Evolutionary conservation across 2,329 filamentous ascomycete genomes (phyloP).

Genomic region (Arthrobotrys sphaeroides): DNA sequence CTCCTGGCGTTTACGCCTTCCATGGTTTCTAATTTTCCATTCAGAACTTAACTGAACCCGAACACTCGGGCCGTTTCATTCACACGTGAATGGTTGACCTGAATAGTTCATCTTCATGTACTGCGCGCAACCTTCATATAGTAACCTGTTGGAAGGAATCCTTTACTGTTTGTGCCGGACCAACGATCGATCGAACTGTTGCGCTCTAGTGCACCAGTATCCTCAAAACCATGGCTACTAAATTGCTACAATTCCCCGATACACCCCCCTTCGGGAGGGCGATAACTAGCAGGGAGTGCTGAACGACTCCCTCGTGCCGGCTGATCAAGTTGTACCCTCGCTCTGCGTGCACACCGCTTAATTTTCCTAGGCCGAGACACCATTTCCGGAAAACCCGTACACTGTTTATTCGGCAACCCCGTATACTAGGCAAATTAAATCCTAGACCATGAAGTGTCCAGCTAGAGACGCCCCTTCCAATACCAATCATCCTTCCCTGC

Average conservation of each 20-base stretch:
- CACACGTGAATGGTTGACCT: not conserved
- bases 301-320: not conserved
- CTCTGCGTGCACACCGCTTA: not conserved
- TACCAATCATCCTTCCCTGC: not conserved
- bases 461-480: not conserved
- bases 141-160: not conserved
- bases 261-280: not conserved
- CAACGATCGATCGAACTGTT: too few species aligned
- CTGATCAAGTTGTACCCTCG: not conserved
- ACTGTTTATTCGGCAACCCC: not conserved
- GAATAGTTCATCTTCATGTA: not conserved
- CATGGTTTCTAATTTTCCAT: not conserved
- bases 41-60: not conserved
- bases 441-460: not conserved
- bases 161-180: not conserved
- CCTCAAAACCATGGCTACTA: too few species aligned
- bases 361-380: not conserved
- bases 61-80: not conserved
- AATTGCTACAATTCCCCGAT: not conserved
- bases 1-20: conserved; percentile 11
- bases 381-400: not conserved
- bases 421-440: not conserved
- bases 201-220: too few species aligned
- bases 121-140: not conserved
- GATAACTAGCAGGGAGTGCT: too few species aligned